These are phyloP conservation scores for Diaporthe ampelina DNA, from an alignment of 2,329 filamentous ascomycete species.

Conservation along the genomic window DNA sequence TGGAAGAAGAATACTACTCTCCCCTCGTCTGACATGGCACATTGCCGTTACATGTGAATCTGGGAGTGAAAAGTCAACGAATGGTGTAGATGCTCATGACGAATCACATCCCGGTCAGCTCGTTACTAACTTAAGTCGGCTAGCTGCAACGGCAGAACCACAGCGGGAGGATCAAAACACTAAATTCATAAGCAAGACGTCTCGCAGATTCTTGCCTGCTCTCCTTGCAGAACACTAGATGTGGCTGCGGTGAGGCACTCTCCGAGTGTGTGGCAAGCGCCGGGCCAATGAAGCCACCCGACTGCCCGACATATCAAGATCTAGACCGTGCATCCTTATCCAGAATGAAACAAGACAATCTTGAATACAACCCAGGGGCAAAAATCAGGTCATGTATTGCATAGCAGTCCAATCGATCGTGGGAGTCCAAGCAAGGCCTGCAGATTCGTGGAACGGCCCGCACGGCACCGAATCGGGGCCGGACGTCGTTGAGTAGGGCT, in stretches of 20 bases:
- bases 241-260: neutral
- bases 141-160: too few species aligned
- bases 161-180: too few species aligned
- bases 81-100: neutral
- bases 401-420: neutral
- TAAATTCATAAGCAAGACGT: accelerated
- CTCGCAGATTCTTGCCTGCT: neutral
- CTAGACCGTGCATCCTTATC: neutral
- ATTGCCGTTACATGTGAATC: neutral
- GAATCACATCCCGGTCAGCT: neutral
- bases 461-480: conserved; percentile 24
- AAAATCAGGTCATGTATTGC: neutral
- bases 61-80: neutral
- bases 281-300: neutral
- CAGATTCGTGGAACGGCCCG: conserved; percentile 18
- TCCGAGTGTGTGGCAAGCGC: neutral
- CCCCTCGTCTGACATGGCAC: neutral
- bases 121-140: neutral
- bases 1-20: neutral
- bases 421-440: neutral
- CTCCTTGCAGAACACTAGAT: neutral
- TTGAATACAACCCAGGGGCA: neutral
- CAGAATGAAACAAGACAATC: neutral
- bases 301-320: neutral
- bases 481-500: neutral